Base-by-base conservation (phyloP, 345 rosid genomes). In the Pugionium dolabratum region DNA sequence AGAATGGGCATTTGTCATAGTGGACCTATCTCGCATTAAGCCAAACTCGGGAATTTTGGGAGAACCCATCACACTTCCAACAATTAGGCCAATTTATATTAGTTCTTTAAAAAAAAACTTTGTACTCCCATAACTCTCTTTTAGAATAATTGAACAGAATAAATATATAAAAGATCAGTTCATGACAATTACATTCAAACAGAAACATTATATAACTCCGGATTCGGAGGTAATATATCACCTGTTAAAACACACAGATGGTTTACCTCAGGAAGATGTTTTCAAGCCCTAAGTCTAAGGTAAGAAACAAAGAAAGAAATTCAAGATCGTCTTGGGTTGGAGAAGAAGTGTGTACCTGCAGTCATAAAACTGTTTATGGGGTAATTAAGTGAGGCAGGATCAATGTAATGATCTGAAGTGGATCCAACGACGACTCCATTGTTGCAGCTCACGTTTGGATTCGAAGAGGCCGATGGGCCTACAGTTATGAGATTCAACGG, bases 291-390 rank as follows among this genome's bases (percentile, higher is more conserved):
- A 67, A 45, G 2, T 37, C 41, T 37, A 37, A 1, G 41, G 1
- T 4, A 37, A 37, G 41, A 4, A 37, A 3, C 41, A 37, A 37
- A 37, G 6, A 37, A 37, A 37, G 41, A 37, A 37, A 37, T 5
- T 78, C 68, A 83, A 46, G 96, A 83, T 18, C 18, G 18, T 79
- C 97, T 88, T 60, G 90, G 83, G 43, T 86, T 87, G 56, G 88
- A 87, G 82, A 90, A 93, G 87, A 88, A 90, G 51, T 79, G 86
- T 78, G 96, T 88, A 86, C 94, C 94, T 18, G 18, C 18, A 36
- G 94, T 88, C 67, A 84, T 80, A 52, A 83, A 86, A 53, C 86
- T 84, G 69, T 79, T 86, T 62, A 85, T 80, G 5, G 98, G 86
- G 57, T 86, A 93, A 44, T 78, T 49, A 41, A 75, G 54, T 0